Conservation (phyloP, 176 grass and related monocot genomes). For the Saccharum officinarum region DNA sequence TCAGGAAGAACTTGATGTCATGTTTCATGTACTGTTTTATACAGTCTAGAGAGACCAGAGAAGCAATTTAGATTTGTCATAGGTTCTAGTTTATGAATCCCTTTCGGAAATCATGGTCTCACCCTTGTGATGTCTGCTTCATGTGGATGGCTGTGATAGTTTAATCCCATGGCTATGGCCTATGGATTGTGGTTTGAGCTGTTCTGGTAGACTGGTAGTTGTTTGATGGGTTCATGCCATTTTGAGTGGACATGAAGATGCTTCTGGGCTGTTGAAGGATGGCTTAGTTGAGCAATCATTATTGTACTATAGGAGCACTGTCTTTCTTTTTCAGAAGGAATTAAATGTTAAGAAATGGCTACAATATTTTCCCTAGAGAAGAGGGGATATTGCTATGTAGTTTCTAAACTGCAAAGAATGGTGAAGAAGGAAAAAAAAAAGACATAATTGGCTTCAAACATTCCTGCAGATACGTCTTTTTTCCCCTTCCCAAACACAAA, state of each 20-base stretch:
- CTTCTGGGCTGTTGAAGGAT: not conserved
- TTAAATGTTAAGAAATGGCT: not conserved
- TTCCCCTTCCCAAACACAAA: not conserved
- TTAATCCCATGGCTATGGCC: not conserved
- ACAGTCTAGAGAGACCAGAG: constrained; percentile 12
- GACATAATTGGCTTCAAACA: not conserved
- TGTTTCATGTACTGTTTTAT: constrained; percentile 20
- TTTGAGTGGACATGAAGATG: not conserved
- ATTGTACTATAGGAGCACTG: not conserved
- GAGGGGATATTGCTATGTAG: not conserved
- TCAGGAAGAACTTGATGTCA: constrained; percentile 25
- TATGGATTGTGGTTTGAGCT: not conserved
- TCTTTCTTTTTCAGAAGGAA: not conserved
- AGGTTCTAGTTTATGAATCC: not conserved
- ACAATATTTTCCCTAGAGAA: not conserved
- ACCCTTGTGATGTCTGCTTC: not conserved
- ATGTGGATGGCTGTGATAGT: not conserved
- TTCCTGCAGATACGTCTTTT: not conserved
- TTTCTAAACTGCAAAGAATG: not conserved
- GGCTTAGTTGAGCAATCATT: not conserved
- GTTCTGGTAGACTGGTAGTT: not conserved
- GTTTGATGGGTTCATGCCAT: not conserved
- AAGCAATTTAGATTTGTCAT: not conserved
- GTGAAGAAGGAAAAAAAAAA: not conserved
- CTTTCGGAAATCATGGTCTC: not conserved